Base-by-base conservation (phyloP, 495 filamentous ascomycete species). In the Xylaria curta region DNA sequence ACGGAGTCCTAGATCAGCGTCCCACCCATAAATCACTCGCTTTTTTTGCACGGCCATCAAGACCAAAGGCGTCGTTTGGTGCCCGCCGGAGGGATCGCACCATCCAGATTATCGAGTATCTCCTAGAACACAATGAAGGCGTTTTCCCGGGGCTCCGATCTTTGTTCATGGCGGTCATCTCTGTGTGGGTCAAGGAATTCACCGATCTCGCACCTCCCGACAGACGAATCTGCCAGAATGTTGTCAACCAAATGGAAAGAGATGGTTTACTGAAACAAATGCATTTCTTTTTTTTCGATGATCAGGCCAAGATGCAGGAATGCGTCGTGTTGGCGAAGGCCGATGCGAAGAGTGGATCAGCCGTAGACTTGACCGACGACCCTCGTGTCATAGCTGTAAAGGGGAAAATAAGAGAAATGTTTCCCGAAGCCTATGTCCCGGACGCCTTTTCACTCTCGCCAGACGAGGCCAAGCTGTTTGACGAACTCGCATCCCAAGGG, bases 91-190 rank as follows among this genome's bases (percentile, higher is more conserved):
- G 68, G 42, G 76, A 77, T 42, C 76, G 77, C 33, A 72, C 74
- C 8, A 87, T 85, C 51, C 87, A 88, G 26, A 90, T 95, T 49
- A 84, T 97, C 53, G 82, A 91, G 72, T 88, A 92, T 56, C 82
- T 97, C 38, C 77, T 97, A 10, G 84, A 91, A 36, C 87, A 85
- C 58, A 92, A 91, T 72, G 82, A 85, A 46, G 93, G 93, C 3
- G 89, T 93, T 3, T 95, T 92, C 69, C 93, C 93, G 13, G 89
- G 90, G 31, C 88, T 90, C n/a, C 85, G 86, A 66, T 89, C 92
- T 59, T 82, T 98, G 4, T 92, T 89, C 80, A 87, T 89, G 74
- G 90, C 93, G n/a, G 89, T 94, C 72, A 79, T 85, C 13, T 85
- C 84, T 2, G 79, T 85, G 47, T 94, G 91, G 89, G 80, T 84